Base-by-base conservation (phyloP, 2,329 filamentous ascomycete species). In the Podosphaera fusca region DNA sequence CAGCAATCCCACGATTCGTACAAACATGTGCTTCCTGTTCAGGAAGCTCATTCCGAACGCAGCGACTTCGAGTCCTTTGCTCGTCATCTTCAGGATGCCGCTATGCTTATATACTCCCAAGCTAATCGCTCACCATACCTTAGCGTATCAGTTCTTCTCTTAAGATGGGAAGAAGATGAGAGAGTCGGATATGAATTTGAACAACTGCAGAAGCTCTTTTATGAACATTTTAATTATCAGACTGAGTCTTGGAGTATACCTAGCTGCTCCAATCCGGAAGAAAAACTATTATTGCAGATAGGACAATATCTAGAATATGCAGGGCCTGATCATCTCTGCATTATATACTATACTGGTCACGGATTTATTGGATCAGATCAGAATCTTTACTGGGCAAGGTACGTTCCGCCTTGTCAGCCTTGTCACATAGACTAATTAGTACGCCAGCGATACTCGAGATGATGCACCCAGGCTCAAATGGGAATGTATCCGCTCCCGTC, bases 351-450 rank as follows among this genome's bases (percentile, higher is more conserved):
- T 65, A 76, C 76, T 60, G 80, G 80, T 35, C 71, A 80, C 64
- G 77, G 78, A 61, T 81, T 75, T 62, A 69, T 77, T 45, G 74
- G 75, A n/a, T 62, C 71, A 9, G 77, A 82, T 65, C 75, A 75
- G 63, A 77, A 82, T 66, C 70, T 82, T 33, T 82, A 80, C 66
- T 83, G 80, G 80, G 78, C 80, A 58, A 78, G 77, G 80, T 83
- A 72, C 71, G 79, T 73, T 59, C 47, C 21, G 52, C 55, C 12
- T 59, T 58, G 45, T 46, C 31, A 42, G 55, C 62, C 62, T 64
- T 61, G 61, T 61, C 54, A 56, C 56, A 55, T 34, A 58, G 58
- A 59, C 71, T 75, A 66, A 75, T 64, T 21, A 60, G 61, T 58
- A 40, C 50, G 52, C 55, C 65, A 82, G 80, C 69, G 78, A 79